Conservation (phyloP, 208 protist genomes). For the Acanthamoeba castellanii region DNA sequence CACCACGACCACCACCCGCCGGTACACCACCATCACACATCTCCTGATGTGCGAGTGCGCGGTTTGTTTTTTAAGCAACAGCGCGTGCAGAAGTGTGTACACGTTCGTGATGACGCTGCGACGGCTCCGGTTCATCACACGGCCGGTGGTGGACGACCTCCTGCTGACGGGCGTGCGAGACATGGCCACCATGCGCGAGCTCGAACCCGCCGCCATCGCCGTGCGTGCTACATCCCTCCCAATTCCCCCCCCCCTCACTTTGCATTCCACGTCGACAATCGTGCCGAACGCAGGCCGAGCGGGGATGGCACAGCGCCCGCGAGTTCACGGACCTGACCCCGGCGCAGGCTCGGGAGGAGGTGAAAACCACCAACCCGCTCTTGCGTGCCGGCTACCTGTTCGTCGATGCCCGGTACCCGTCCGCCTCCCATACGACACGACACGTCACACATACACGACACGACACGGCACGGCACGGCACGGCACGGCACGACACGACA, state of each 20-base stretch:
- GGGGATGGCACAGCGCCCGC: not conserved
- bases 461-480: too few species aligned
- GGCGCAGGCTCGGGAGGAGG: not conserved
- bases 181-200: not conserved
- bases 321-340: not conserved
- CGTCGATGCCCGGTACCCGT: not conserved
- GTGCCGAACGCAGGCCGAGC: not conserved
- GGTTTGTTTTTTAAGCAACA: too few species aligned
- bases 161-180: not conserved
- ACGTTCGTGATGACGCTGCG: not conserved
- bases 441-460: too few species aligned
- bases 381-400: not conserved
- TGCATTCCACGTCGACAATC: too few species aligned
- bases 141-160: not conserved
- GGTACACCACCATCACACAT: too few species aligned
- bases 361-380: not conserved
- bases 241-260: not conserved
- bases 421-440: not conserved
- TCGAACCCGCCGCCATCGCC: not conserved
- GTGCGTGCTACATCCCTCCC: not conserved
- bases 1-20: not conserved
- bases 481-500: too few species aligned
- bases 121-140: not conserved
- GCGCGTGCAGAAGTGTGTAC: not conserved
- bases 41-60: too few species aligned